Base-by-base conservation (phyloP, 2,329 filamentous ascomycete genomes). In the Fusarium pseudograminearum region DNA sequence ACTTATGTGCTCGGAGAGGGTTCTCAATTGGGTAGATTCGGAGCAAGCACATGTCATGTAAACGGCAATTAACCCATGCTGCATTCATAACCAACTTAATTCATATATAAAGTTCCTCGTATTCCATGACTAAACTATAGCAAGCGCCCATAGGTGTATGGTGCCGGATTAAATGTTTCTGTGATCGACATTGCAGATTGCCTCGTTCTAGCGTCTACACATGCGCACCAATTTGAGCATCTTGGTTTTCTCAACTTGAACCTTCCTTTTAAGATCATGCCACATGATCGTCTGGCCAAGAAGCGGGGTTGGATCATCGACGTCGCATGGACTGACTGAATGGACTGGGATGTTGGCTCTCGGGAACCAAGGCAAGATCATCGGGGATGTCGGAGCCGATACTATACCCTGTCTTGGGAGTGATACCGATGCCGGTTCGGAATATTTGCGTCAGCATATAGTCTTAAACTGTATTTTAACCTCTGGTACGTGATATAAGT, bases 281-380 rank as follows among this genome's bases (percentile, higher is more conserved):
- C 60, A 47, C 60, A 63, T 63, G 60, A 57, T 63, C 36, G 47
- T 16, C 42, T 16, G 48, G 18, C 34, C 41, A 44, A 63, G 52
- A 36, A 63, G 58, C 42, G 60, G 60, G 60, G 60, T 54, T 10
- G 20, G 16, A 50, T 22, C 33, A n/a, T 51, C 22, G 24, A 26
- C 18, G 33, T 51, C n/a, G 14, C 9, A 51, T n/a, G 9, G 16
- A 28, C 42, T 38, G 16, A 9, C 7, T 26, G 24, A 50, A 18
- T 12, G 46, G 20, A 22, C 47, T 5, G 33, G 47, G 47, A 16
- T 51, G 6, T 20, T 51, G 28, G 30, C 11, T n/a, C n/a, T 57
- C 31, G 57, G 38, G 45, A 51, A 28, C 14, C 22, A 51, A 51
- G 7, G n/a, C 40, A 9, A 28, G 4, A 16, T 51, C 14, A 20